Evolutionary conservation across 179 eudicot species (phyloP).

Genomic region (Actinidia polygama): DNA sequence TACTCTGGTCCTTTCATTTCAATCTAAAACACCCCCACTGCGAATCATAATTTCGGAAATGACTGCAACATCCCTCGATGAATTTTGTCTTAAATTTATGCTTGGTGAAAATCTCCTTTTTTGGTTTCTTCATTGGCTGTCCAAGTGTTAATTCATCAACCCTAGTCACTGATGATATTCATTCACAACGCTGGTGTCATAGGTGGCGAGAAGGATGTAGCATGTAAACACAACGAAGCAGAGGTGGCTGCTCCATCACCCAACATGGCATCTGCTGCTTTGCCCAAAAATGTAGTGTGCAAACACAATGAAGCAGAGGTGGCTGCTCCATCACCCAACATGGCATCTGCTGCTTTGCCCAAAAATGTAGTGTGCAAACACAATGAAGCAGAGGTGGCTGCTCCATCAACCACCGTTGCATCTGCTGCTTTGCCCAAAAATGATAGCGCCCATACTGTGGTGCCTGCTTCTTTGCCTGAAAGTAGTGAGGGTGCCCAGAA

Average conservation of each 20-base stretch:
- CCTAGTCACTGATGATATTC: not conserved
- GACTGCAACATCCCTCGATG: too few species aligned
- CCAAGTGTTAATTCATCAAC: not conserved
- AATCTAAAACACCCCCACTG: too few species aligned
- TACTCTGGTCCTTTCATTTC: too few species aligned
- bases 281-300: too few species aligned
- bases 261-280: not conserved
- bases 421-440: conserved; percentile 37
- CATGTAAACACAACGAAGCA: conserved; percentile 31
- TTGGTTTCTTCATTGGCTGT: not conserved
- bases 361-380: too few species aligned
- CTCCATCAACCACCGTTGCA: conserved; percentile 22
- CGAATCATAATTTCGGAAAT: too few species aligned
- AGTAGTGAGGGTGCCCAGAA: not conserved
- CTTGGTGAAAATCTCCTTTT: too few species aligned
- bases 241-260: not conserved
- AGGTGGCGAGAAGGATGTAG: conserved; percentile 61
- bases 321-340: not conserved
- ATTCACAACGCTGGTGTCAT: conserved; percentile 21
- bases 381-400: conserved; percentile 25
- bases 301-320: not conserved
- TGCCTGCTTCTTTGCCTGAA: conserved; percentile 34
- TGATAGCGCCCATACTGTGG: conserved; percentile 2
- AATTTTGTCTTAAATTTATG: too few species aligned
- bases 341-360: not conserved